A percentile compares a stretch with the other conserved stretches of the same genome.
phyloP scores from a whole-genome alignment of 2,329 filamentous ascomycete genomes.

The Colletotrichum magnum region DNA sequence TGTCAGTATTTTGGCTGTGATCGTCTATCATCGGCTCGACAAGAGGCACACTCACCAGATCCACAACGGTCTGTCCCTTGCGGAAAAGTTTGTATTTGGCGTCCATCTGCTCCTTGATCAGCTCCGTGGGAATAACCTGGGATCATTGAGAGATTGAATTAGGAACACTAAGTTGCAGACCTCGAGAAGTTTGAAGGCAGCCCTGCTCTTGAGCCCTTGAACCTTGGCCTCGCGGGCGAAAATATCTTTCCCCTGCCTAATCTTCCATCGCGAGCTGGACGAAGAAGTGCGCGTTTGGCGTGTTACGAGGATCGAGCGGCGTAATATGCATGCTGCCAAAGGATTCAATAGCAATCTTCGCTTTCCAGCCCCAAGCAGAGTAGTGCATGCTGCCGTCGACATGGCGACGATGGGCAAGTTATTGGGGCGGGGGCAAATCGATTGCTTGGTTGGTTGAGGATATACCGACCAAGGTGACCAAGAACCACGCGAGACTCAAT shows the following conservation, averaged over 20 bases:
- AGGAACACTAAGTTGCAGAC: slow-evolving; percentile 58
- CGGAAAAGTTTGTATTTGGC: slow-evolving; percentile 84
- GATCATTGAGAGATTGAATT: background rate
- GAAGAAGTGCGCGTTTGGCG: slow-evolving; percentile 59
- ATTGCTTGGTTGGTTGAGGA: too few species aligned
- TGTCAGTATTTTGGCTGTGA: background rate
- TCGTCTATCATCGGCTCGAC: too few species aligned
- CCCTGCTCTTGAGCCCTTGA: slow-evolving; percentile 86
- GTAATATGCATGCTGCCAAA: background rate
- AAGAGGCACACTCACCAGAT: slow-evolving; percentile 74
- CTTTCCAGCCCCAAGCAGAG: too few species aligned
- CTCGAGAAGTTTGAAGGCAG: slow-evolving; percentile 93
- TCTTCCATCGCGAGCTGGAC: slow-evolving; percentile 83
- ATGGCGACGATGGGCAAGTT: too few species aligned
- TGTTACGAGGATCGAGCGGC: background rate
- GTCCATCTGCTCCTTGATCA: slow-evolving; percentile 75
- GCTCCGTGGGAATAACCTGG: background rate
- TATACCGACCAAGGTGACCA: too few species aligned
- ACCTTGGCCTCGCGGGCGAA: slow-evolving; percentile 84
- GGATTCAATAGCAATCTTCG: too few species aligned
- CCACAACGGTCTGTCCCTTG: slow-evolving; percentile 86
- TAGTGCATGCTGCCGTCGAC: too few species aligned
- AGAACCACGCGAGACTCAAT: too few species aligned
- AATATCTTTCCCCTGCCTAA: slow-evolving; percentile 80
- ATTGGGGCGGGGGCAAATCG: too few species aligned